These are phyloP conservation scores for Conticribra guillardii DNA, from an alignment of 108 stramenopile species.

Conservation along the genomic window DNA sequence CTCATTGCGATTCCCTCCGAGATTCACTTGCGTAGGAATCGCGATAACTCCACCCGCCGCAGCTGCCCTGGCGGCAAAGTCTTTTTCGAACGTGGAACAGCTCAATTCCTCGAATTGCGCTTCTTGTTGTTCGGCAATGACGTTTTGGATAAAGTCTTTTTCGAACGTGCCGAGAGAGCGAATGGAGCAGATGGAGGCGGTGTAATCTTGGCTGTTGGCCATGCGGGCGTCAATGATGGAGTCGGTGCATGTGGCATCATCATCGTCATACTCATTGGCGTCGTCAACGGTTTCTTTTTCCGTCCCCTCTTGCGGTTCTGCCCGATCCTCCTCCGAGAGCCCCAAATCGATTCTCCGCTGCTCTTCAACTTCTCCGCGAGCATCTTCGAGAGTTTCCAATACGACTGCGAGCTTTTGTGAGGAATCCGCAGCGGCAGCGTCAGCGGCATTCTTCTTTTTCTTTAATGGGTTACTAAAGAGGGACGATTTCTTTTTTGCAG, in stretches of 20 bases:
- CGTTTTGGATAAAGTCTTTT: slow-evolving; percentile 37
- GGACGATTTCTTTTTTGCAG: not conserved
- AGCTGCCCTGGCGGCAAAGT: too few relatives aligned
- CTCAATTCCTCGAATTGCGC: slow-evolving; percentile 1
- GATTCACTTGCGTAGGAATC: not conserved
- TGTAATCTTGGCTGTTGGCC: slow-evolving; percentile 23
- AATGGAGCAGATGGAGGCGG: slow-evolving; percentile 27
- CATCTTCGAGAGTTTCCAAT: slow-evolving; percentile 9
- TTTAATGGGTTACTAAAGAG: not conserved
- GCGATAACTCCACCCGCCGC: too few relatives aligned
- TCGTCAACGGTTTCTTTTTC: not conserved
- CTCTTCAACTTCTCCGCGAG: not conserved
- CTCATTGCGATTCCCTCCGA: not conserved
- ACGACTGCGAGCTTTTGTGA: not conserved
- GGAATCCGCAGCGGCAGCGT: not conserved
- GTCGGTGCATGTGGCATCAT: slow-evolving; percentile 15
- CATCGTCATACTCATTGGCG: not conserved
- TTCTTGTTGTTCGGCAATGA: slow-evolving; percentile 28
- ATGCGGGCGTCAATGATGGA: slow-evolving; percentile 24
- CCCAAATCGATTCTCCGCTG: not conserved
- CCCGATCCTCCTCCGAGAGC: not conserved
- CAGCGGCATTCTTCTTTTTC: not conserved
- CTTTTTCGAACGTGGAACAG: too few relatives aligned
- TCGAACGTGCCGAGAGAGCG: slow-evolving; percentile 46
- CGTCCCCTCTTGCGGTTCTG: not conserved